Percentiles rank a stretch among this genome's conserved stretches.
Conservation (phyloP, 2,329 filamentous ascomycete genomes). For the Emydomyces testavorans region DNA sequence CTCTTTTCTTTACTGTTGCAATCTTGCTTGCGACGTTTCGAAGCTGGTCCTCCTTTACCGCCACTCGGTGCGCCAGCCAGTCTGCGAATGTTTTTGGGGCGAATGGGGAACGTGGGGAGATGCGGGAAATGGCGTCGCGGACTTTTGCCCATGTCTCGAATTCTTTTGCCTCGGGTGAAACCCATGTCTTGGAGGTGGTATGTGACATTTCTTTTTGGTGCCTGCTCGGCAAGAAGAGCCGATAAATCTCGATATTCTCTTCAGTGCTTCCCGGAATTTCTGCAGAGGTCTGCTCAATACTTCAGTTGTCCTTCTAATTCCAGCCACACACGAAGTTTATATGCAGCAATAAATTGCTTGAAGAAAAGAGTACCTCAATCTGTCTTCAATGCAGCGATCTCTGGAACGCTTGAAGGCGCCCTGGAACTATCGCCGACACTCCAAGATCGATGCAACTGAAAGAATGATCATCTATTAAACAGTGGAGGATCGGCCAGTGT, state of each 20-base stretch:
- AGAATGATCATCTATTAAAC: neutral
- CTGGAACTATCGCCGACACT: neutral
- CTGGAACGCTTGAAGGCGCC: neutral
- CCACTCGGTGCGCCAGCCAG: slow-evolving; percentile 20
- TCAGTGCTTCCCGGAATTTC: neutral
- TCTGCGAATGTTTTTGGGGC: slow-evolving; percentile 19
- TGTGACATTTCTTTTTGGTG: slow-evolving; percentile 17
- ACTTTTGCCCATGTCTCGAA: slow-evolving; percentile 21
- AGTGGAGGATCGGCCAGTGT: neutral
- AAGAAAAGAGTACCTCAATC: neutral
- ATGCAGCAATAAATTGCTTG: neutral
- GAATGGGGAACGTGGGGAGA: slow-evolving; percentile 22
- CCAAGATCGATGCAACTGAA: neutral
- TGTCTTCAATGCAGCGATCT: neutral
- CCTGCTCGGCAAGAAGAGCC: neutral
- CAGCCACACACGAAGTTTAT: neutral
- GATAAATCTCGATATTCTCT: neutral
- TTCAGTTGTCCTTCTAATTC: slow-evolving; percentile 1
- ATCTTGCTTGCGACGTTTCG: slow-evolving; percentile 11
- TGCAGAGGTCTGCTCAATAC: neutral
- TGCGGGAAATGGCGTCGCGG: slow-evolving; percentile 18
- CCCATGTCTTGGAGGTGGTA: slow-evolving; percentile 24
- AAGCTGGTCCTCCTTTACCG: slow-evolving; percentile 14
- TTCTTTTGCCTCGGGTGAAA: slow-evolving; percentile 20
- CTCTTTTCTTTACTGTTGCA: slow-evolving; percentile 1